Conservation (phyloP, 2,329 filamentous ascomycete genomes). For the Chaetomium olivaceum region DNA sequence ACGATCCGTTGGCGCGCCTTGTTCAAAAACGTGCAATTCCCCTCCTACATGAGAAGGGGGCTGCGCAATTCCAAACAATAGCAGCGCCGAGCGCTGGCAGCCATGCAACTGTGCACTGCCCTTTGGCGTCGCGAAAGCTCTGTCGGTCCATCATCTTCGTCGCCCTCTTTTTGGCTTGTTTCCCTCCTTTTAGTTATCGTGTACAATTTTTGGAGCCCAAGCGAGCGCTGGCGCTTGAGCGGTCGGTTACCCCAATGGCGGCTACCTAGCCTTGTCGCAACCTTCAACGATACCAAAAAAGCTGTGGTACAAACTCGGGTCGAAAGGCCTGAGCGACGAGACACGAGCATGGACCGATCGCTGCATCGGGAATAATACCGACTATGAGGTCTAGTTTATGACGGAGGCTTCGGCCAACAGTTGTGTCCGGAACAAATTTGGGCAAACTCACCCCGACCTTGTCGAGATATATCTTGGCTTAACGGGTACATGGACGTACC, state of each 20-base stretch:
- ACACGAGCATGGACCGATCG: conserved; percentile 37
- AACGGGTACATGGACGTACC: conserved; percentile 11
- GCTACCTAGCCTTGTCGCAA: background rate
- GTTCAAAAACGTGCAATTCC: background rate
- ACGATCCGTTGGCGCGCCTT: background rate
- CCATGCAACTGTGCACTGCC: background rate
- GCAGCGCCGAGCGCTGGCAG: background rate
- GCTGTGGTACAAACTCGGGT: conserved; percentile 44
- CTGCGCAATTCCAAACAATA: background rate
- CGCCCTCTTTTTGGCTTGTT: background rate
- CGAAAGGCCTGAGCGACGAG: conserved; percentile 38
- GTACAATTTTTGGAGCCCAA: background rate
- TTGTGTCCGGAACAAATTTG: conserved; percentile 60
- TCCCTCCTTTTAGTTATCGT: background rate
- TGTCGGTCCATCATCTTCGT: background rate
- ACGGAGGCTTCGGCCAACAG: conserved; percentile 44
- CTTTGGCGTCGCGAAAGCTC: background rate
- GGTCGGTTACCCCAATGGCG: background rate
- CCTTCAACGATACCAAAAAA: conserved; percentile 34
- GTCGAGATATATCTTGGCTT: conserved; percentile 32
- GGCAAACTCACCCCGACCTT: conserved; percentile 28
- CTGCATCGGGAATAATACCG: conserved; percentile 36
- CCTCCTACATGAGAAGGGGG: background rate
- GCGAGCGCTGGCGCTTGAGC: background rate
- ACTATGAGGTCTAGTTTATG: conserved; percentile 34